Base-by-base conservation (phyloP, 129 eudicot species). In the Artemisia argyi region DNA sequence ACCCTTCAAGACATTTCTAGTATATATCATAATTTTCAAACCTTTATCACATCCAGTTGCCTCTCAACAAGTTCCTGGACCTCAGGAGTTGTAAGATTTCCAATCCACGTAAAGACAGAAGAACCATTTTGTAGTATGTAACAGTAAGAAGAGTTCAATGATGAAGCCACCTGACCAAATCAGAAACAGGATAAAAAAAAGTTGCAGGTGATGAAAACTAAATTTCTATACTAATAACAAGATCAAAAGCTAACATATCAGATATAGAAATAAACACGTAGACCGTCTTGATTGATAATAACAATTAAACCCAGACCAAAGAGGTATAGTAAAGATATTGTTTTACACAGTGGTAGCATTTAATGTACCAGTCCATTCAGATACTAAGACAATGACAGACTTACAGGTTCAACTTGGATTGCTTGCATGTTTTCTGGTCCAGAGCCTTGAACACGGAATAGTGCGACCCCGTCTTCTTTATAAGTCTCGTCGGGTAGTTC, bases 341-440 rank as follows among this genome's bases (percentile, higher is more conserved):
- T 39, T 39, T 39, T 39, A 39, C 10, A 39, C 46, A 39, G 46
- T 7, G 46, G 46, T 39, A 39, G 46, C 46, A 39, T 7, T 39
- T 39, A 39, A 8, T 39, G 46, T 7, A 39, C 46, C 46, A 39
- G 46, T 39, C 10, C 46, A 39, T 7, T 39, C 2, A 39, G 46
- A 39, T 7, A 6, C 46, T 39, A 39, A 39, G 46, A 39, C 46
- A 7, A 39, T 58, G 22, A 22, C 4, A 74, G 18, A 77, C 96
- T 75, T 77, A 95, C 99, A 63, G 87, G 83, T 77, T 91, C 99
- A 72, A 95, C 96, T 91, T 95, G 99, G 80, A 95, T 88, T 73
- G 97, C 94, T 88, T 95, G 99, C 99, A 95, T 95, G 78, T 95
- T 95, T 58, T 91, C 96, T 10, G 97, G 97, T 71, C 97, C 96